These are phyloP conservation scores for Wickerhamiella domercqiae DNA, from an alignment of 805 yeast genomes.

Conservation along the genomic window DNA sequence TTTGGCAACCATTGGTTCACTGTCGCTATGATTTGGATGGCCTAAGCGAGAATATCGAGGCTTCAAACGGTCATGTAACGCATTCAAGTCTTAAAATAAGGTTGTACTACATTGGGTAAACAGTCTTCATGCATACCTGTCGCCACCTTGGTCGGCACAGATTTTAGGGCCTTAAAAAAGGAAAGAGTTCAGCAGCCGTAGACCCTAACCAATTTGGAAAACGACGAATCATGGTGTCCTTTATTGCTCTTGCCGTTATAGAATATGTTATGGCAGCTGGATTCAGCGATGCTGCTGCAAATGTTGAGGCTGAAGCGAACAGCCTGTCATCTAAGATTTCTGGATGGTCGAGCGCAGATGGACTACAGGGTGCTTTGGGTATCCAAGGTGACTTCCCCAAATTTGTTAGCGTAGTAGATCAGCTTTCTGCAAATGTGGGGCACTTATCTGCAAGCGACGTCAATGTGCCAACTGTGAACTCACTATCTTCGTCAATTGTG, in stretches of 20 bases:
- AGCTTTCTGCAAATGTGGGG: slow-evolving; percentile 3
- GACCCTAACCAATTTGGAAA: no score
- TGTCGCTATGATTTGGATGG: no score
- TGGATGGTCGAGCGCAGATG: slow-evolving; percentile 8
- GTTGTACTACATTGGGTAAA: no score
- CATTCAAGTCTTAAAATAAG: no score
- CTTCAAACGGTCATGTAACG: no score
- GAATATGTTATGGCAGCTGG: slow-evolving; percentile 8
- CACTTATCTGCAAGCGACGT: slow-evolving; percentile 5
- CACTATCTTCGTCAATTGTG: slow-evolving; percentile 8
- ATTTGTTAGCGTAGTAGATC: slow-evolving; percentile 4
- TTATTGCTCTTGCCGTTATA: slow-evolving; percentile 1
- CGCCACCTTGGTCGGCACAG: no score
- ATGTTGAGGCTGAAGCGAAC: slow-evolving; percentile 2
- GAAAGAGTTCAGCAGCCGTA: no score
- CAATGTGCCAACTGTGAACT: slow-evolving; percentile 4
- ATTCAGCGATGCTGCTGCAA: slow-evolving; percentile 1
- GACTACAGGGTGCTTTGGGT: slow-evolving; percentile 12
- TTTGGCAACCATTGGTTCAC: no score
- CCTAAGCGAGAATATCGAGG: no score
- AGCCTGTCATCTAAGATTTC: slow-evolving; percentile 5
- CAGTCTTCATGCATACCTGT: no score
- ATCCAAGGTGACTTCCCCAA: slow-evolving; percentile 11
- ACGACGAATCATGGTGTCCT: background rate
- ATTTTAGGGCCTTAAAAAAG: no score